Percentiles rank a stretch among this genome's conserved stretches.
phyloP scores from a whole-genome alignment of 108 stramenopile species.

The Heterococcus sp. region DNA sequence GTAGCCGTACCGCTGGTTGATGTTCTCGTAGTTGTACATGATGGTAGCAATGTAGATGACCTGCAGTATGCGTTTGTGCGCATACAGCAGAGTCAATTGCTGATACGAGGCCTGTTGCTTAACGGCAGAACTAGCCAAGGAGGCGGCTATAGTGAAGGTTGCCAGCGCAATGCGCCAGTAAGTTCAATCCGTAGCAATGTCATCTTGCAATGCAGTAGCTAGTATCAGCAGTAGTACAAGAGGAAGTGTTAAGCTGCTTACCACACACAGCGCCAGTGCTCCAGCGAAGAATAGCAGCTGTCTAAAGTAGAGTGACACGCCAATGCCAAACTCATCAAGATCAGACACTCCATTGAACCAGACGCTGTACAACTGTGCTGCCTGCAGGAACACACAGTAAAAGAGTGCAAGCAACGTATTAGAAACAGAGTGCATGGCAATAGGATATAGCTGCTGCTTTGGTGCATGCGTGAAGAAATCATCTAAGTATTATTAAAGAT shows the following conservation, averaged over 20 bases:
- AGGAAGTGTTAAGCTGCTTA: too few species aligned
- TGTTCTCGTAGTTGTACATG: conserved; percentile 12
- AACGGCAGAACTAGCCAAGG: too few species aligned
- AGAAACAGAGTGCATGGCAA: neutral
- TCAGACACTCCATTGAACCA: conserved; percentile 27
- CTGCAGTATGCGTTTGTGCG: too few species aligned
- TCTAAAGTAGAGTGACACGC: conserved; percentile 53
- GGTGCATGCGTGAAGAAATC: neutral
- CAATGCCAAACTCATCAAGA: conserved; percentile 58
- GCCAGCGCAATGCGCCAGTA: too few species aligned
- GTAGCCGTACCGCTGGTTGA: neutral
- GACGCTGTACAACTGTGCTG: conserved; percentile 28
- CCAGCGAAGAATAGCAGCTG: conserved; percentile 34
- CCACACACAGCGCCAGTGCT: neutral
- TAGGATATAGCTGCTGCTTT: neutral
- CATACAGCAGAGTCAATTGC: too few species aligned
- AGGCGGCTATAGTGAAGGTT: too few species aligned
- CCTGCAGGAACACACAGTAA: conserved; percentile 10
- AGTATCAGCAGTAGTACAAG: too few species aligned
- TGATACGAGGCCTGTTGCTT: too few species aligned
- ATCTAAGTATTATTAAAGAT: too few species aligned
- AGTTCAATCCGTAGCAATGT: too few species aligned
- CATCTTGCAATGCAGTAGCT: too few species aligned
- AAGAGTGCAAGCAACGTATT: neutral
- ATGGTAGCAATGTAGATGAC: conserved; percentile 34